A percentile compares a stretch with the other conserved stretches of the same genome.
phyloP scores from a whole-genome alignment of 192 early-diverging fungal genomes.

The Coemansia erecta region DNA sequence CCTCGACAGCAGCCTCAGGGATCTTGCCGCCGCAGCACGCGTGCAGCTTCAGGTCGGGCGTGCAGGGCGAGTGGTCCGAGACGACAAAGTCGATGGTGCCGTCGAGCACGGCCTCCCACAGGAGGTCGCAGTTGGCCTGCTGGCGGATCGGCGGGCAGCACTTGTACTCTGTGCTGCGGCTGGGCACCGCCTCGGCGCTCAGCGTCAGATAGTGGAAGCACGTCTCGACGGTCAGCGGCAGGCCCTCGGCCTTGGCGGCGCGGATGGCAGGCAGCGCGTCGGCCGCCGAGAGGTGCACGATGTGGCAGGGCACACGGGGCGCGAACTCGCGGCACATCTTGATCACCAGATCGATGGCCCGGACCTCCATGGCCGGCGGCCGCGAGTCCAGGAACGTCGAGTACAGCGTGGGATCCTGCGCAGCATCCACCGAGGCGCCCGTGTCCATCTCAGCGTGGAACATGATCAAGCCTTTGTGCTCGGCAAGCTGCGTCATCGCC shows the following conservation, averaged over 20 bases:
- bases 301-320: constrained; percentile 69
- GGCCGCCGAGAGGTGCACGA: constrained; percentile 80
- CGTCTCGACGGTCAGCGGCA: constrained; percentile 76
- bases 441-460: constrained; percentile 78
- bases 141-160: constrained; percentile 83
- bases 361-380: constrained; percentile 68
- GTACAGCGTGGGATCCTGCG: constrained; percentile 59
- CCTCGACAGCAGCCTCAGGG: constrained; percentile 49
- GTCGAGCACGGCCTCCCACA: constrained; percentile 75
- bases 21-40: constrained; percentile 42
- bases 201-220: constrained; percentile 81
- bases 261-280: constrained; percentile 71
- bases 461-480: constrained; percentile 59
- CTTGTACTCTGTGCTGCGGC: constrained; percentile 76
- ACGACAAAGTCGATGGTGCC: constrained; percentile 81
- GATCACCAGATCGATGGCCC: constrained; percentile 73
- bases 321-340: constrained; percentile 65
- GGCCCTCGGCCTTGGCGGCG: constrained; percentile 65
- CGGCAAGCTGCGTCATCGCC: constrained; percentile 66
- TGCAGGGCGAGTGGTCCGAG: constrained; percentile 81
- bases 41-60: constrained; percentile 69
- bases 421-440: constrained; percentile 28
- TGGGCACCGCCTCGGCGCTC: constrained; percentile 63
- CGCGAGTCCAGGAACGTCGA: constrained; percentile 68
- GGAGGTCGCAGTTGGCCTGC: constrained; percentile 60